Evolutionary conservation across 2,329 filamentous ascomycete genomes (phyloP), one percentile per base, ranked within the genome.

Genomic region (Penicillium expansum): DNA sequence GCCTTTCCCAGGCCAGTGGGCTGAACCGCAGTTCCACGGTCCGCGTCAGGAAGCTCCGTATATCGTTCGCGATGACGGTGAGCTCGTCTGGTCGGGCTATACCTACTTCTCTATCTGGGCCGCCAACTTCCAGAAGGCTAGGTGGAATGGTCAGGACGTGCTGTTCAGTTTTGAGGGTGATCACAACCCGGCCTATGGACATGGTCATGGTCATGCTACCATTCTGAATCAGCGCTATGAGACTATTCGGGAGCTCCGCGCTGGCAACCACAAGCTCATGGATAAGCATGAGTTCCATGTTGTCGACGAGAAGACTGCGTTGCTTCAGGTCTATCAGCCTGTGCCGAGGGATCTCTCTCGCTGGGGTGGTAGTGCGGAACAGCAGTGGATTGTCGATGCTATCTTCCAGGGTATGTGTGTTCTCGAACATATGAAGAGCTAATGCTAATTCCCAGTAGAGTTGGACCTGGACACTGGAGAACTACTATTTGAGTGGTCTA

Each of bases 231-330:
- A 81, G 64, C 75, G 80, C 45, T 86, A 85, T 61, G 79, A 84
- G 67, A 81, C 79, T 0, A 78, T 84, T 49, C 76, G 77, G 2
- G 80, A 82, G 63, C 71, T 86, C 6, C 76, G 80, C 1, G 82
- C 80, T 2, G 70, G 68, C 0, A 68, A 70, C 22, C 80, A 83
- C 62, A 77, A 77, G 55, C 62, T 82, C n/a, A 74, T 75, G 11
- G 78, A 80, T 58, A 80, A 81, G 67, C 83, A 85, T 57, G 82
- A 85, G 67, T 84, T 85, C 54, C 76, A 79, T 42, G 74, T 84
- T 24, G 70, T 83, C 52, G 74, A 82, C 57, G 81, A 81, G 53
- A 70, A 80, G 57, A 83, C 82, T 1, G 82, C 77, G 0, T 66
- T 85, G 41, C 80, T 85, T 35, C 76, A 83, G 61, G 77, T 83